phyloP scores from a whole-genome alignment of 768 basidiomycete genomes.

The Mycena epipterygia region DNA sequence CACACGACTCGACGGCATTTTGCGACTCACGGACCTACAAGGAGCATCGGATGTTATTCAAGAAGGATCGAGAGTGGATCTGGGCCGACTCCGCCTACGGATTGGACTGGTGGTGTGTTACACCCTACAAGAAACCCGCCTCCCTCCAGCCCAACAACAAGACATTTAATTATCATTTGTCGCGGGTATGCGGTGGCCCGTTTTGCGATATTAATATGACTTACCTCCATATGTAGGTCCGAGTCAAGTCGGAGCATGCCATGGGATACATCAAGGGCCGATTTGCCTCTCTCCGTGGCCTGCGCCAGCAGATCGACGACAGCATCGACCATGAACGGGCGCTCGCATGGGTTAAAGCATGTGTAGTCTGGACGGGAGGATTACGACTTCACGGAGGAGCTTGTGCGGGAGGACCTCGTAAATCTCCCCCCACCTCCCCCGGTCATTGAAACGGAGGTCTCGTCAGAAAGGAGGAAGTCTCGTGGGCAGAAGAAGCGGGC shows the following conservation, averaged over 20 bases:
- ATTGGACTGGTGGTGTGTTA: slow-evolving; percentile 43
- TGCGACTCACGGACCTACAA: slow-evolving; percentile 34
- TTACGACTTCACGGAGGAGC: slow-evolving; percentile 7
- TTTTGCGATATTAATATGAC: too few species aligned
- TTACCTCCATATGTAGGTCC: slow-evolving; percentile 27
- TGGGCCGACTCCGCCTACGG: slow-evolving; percentile 50
- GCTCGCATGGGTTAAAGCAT: slow-evolving; percentile 14
- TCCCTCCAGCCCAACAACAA: slow-evolving; percentile 39
- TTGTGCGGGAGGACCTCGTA: background rate
- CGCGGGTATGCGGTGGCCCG: slow-evolving; percentile 31
- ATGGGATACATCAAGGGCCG: slow-evolving; percentile 41
- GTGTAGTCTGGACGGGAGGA: slow-evolving; percentile 4
- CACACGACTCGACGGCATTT: slow-evolving; percentile 27
- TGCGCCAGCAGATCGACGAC: slow-evolving; percentile 43
- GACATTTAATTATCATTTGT: slow-evolving; percentile 44
- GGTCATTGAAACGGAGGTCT: background rate
- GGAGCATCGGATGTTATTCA: slow-evolving; percentile 31
- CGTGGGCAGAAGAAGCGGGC: slow-evolving; percentile 11
- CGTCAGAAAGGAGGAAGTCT: background rate
- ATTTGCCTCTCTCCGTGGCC: slow-evolving; percentile 41
- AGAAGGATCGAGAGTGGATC: slow-evolving; percentile 33
- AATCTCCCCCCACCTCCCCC: background rate
- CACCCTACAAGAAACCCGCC: slow-evolving; percentile 48
- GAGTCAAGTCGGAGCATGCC: slow-evolving; percentile 47
- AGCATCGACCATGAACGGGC: slow-evolving; percentile 22